Evolutionary conservation across 495 filamentous ascomycete genomes (phyloP), one percentile per base, ranked within the genome.

Genomic region (Penicillium canariense): DNA sequence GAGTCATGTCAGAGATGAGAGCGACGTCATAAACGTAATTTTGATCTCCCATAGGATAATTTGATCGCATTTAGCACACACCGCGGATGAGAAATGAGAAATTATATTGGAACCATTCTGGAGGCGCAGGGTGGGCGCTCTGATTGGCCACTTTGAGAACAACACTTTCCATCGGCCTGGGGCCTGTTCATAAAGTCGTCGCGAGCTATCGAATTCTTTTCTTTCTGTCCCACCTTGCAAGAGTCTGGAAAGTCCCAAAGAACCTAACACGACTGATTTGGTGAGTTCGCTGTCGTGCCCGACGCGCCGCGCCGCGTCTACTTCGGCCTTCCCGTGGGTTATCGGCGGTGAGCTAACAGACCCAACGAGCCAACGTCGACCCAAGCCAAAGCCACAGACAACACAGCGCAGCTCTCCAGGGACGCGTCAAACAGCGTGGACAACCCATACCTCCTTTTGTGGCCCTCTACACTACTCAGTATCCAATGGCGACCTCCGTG

Each of bases 101-200:
- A 31, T 43, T 25, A 44, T 28, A 31, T 17, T 4, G 9, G 25
- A 31, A 28, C 25, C 25, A 2, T 6, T 12, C 3, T 14, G 8
- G 20, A 15, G 40, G 22, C 40, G 9, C 40, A 4, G 5, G 22
- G 14, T 1, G 38, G 20, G 12, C 15, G 20, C 35, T 45, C 54
- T 69, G 64, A 71, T 71, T 71, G 61, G 68, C 28, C 66, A 71
- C 56, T 61, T 71, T 52, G 22, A 59, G 17, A 63, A 47, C 66
- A 65, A 62, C 57, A n/a, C 36, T 12, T 9, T 20, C 17, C n/a
- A 3, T 17, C 26, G n/a, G 4, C 22, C 43, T 31, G 17, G 43
- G 26, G 8, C 25, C 26, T 15, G 4, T 25, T 23, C 38, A 42
- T 23, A 42, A 42, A 10, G 5, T 31, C 1, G 14, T 18, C 38